Evolutionary conservation across 192 early-diverging fungal genomes (phyloP), one percentile per base, ranked within the genome.

Genomic region (Coemansia asiatica): DNA sequence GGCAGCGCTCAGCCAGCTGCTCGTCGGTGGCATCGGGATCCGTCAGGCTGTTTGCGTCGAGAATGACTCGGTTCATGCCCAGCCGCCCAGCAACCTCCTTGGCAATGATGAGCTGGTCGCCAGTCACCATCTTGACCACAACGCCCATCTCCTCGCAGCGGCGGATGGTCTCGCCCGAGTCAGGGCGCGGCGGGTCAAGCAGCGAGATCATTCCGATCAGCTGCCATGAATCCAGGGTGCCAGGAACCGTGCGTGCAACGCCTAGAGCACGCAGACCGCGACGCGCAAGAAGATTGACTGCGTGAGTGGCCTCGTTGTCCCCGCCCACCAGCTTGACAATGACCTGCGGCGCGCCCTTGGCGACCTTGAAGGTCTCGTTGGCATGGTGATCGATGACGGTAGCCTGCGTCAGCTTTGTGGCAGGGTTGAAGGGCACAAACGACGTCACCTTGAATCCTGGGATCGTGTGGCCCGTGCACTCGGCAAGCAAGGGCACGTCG

Each of bases 321-420:
- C 89, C 90, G 75, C 91, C 91, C 25, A 85, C 88, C 47, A 95
- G 87, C 72, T 85, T 84, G 67, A 91, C 87, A 64, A 97, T 93
- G 51, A 96, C 94, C 72, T 94, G 94, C 18, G 94, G 94, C 25
- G 95, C 95, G 67, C 95, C 95, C 84, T 97, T 97, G 71, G 94
- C 91, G 54, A 89, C 88, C 71, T 90, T 88, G 85, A 97, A 95
- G 53, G 85, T 77, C 69, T 91, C 83, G 51, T 77, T 85, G 38
- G 89, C 89, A 13, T 85, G 74, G 63, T 86, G 68, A 74, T 96
- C 86, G 48, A 85, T 81, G 61, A 95, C 89, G 7, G 90, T 96
- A 33, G 92, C 94, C 69, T 91, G 88, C 27, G 94, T 96, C 86
- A 94, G 89, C 82, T 96, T 98, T 58, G 91, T 90, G 9, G 83